These are phyloP conservation scores for Aspergillus kassunensis DNA, from an alignment of 495 filamentous ascomycete genomes.

Conservation along the genomic window DNA sequence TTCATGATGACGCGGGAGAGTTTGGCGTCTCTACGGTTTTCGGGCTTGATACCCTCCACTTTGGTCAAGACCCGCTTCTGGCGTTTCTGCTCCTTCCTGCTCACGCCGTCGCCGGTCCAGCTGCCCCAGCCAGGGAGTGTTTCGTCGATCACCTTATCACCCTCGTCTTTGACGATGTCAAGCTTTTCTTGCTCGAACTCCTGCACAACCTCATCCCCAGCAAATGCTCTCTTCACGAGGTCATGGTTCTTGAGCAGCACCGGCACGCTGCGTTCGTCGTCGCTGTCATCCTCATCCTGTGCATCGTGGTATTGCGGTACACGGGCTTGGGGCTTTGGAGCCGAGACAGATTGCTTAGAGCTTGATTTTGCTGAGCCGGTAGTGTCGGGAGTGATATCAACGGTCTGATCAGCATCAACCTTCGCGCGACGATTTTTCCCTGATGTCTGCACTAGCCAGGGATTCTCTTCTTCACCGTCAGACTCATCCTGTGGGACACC, in stretches of 20 bases:
- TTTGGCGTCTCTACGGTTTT: slow-evolving; percentile 76
- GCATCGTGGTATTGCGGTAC: slow-evolving; percentile 18
- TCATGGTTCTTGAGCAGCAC: slow-evolving; percentile 73
- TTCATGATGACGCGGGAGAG: slow-evolving; percentile 84
- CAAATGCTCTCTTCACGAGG: slow-evolving; percentile 81
- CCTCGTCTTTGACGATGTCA: slow-evolving; percentile 69
- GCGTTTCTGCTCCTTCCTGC: slow-evolving; percentile 57
- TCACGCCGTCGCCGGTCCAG: slow-evolving; percentile 80
- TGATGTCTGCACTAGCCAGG: slow-evolving; percentile 45
- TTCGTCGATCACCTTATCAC: slow-evolving; percentile 77
- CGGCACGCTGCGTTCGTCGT: slow-evolving; percentile 57
- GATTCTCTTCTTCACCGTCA: slow-evolving; percentile 38
- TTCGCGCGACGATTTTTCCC: slow-evolving; percentile 35
- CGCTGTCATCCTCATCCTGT: slow-evolving; percentile 38
- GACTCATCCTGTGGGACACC: slow-evolving; percentile 22
- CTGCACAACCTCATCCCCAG: slow-evolving; percentile 79
- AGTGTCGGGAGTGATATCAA: slow-evolving; percentile 38
- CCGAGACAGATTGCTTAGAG: slow-evolving; percentile 18
- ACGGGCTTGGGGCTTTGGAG: slow-evolving; percentile 18
- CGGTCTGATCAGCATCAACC: slow-evolving; percentile 29
- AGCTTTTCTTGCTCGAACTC: slow-evolving; percentile 81
- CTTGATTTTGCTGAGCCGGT: slow-evolving; percentile 20
- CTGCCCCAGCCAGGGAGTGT: slow-evolving; percentile 90
- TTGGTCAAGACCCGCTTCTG: slow-evolving; percentile 64
- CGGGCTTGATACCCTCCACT: slow-evolving; percentile 69